phyloP scores from a whole-genome alignment of 163 green algal species.

The Scenedesmus sp. region DNA sequence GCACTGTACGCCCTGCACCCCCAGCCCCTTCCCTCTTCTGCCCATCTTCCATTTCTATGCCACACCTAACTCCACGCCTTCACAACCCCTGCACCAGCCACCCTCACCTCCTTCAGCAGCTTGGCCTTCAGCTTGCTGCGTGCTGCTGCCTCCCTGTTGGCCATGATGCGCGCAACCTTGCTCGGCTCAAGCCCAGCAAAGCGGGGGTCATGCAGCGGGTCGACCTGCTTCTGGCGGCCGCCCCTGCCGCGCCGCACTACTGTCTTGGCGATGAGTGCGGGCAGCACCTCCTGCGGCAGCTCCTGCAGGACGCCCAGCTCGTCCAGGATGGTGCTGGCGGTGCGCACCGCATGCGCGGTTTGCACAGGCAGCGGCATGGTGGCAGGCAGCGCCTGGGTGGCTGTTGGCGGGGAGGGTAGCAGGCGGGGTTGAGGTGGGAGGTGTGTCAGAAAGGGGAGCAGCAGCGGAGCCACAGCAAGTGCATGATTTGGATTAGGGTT shows the following conservation, averaged over 20 bases:
- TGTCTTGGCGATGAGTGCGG: background rate
- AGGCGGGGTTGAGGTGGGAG: background rate
- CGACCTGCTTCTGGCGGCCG: slow-evolving; percentile 4
- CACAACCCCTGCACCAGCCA: background rate
- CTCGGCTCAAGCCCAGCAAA: background rate
- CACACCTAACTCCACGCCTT: too few relatives aligned
- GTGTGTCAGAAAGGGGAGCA: background rate
- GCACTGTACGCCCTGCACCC: too few relatives aligned
- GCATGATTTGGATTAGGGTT: background rate
- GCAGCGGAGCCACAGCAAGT: background rate
- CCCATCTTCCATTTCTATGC: too few relatives aligned
- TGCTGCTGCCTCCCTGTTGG: background rate
- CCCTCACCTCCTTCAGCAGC: background rate
- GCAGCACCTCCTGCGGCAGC: background rate
- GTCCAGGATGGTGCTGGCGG: background rate
- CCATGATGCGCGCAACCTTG: slow-evolving; percentile 10
- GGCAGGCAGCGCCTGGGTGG: background rate
- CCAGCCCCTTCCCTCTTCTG: background rate
- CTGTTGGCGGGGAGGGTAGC: background rate
- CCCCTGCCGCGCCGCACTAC: background rate
- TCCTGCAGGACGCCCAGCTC: background rate
- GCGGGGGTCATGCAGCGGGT: background rate
- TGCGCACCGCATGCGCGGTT: background rate
- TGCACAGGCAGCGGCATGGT: background rate
- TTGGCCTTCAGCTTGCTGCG: slow-evolving; percentile 3